Evolutionary conservation across 2,329 filamentous ascomycete genomes (phyloP).

Genomic region (Berkeleyomyces rouxiae): DNA sequence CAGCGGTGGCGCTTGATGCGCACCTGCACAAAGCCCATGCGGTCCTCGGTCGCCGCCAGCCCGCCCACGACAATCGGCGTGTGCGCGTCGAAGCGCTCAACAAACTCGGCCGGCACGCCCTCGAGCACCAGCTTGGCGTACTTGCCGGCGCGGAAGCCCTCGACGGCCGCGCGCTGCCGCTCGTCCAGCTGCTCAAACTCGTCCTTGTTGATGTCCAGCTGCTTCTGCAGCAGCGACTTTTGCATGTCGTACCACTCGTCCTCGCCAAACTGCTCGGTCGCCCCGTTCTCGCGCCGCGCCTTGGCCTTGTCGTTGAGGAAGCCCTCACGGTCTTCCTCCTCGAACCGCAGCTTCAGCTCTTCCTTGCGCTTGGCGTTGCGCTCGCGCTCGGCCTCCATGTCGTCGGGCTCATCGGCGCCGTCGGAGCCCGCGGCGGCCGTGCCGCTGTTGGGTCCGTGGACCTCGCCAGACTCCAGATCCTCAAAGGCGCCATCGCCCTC

Average conservation of each 20-base stretch:
- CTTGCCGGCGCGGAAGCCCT: constrained; percentile 80
- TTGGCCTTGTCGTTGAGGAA: constrained; percentile 79
- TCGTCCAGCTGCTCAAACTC: constrained; percentile 85
- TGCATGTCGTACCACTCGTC: constrained; percentile 98
- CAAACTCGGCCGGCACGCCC: constrained; percentile 80
- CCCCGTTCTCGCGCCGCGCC: constrained; percentile 51
- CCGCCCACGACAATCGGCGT: constrained; percentile 81
- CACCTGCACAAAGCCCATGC: constrained; percentile 89
- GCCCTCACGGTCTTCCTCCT: constrained; percentile 94
- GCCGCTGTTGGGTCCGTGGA: constrained; percentile 25
- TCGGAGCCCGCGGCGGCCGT: constrained; percentile 14
- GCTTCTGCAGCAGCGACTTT: constrained; percentile 87
- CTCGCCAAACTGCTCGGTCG: constrained; percentile 73
- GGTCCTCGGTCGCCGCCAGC: constrained; percentile 82
- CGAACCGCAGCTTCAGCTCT: constrained; percentile 83
- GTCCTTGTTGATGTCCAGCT: constrained; percentile 88
- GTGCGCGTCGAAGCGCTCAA: constrained; percentile 61
- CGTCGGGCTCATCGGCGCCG: constrained; percentile 27
- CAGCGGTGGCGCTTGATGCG: constrained; percentile 94
- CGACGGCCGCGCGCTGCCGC: constrained; percentile 62
- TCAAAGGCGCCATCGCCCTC: constrained; percentile 72
- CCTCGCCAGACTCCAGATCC: constrained; percentile 66
- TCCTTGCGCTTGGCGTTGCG: constrained; percentile 86
- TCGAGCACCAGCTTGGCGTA: constrained; percentile 87
- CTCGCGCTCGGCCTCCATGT: constrained; percentile 73